These are phyloP conservation scores for Alternaria tenuissima DNA, from an alignment of 2,329 filamentous ascomycete genomes.

Conservation along the genomic window DNA sequence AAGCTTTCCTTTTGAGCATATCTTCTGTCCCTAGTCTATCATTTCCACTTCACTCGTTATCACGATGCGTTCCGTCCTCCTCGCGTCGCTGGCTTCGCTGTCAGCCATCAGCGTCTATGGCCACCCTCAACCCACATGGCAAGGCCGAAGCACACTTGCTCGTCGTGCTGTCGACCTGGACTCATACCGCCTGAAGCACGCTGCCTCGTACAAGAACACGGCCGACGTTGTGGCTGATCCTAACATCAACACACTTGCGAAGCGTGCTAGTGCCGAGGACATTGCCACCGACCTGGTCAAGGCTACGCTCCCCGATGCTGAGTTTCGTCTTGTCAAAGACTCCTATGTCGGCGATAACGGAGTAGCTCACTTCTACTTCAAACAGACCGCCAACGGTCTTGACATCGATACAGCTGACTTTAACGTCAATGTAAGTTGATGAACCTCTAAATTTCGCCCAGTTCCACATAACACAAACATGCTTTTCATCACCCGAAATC, in stretches of 20 bases:
- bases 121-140: constrained; percentile 27
- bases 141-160: constrained; percentile 24
- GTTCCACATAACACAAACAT: not conserved
- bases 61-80: constrained; percentile 43
- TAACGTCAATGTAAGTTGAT: constrained; percentile 64
- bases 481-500: not conserved
- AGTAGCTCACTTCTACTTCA: constrained; percentile 66
- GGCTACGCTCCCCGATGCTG: constrained; percentile 44
- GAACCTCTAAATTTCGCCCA: not conserved
- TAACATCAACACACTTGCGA: constrained; percentile 27
- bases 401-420: constrained; percentile 70
- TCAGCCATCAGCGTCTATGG: constrained; percentile 34
- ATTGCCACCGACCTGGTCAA: constrained; percentile 47
- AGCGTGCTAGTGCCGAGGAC: constrained; percentile 39
- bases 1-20: constrained; percentile 1
- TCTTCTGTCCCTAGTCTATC: constrained; percentile 24
- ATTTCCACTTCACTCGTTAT: constrained; percentile 20
- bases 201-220: constrained; percentile 35
- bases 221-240: constrained; percentile 29
- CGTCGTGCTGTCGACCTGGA: constrained; percentile 42
- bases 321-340: constrained; percentile 62
- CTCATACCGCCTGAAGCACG: constrained; percentile 40
- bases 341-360: constrained; percentile 65
- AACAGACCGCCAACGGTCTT: constrained; percentile 65
- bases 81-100: constrained; percentile 41